These are phyloP conservation scores for Globisporangium spinosum DNA, from an alignment of 352 stramenopile genomes.

Conservation along the genomic window DNA sequence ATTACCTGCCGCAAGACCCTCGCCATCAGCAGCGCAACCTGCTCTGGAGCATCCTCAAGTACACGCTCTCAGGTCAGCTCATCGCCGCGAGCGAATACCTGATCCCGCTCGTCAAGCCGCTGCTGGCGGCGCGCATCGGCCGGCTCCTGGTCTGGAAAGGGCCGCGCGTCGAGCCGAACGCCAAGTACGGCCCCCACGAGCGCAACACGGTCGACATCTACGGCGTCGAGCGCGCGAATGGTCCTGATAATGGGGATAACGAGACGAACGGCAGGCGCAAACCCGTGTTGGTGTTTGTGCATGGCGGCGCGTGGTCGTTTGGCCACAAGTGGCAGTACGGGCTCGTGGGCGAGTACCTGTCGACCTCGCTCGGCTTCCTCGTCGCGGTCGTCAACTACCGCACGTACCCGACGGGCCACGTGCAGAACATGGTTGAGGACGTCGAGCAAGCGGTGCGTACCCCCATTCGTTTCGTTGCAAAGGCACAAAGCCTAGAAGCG, in stretches of 20 bases:
- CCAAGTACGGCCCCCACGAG: constrained; percentile 42
- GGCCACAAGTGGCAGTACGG: constrained; percentile 80
- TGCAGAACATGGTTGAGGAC: constrained; percentile 89
- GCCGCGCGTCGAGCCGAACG: constrained; percentile 23
- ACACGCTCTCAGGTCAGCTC: constrained; percentile 46
- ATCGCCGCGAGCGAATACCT: constrained; percentile 53
- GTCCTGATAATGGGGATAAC: constrained; percentile 8
- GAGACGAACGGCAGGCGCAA: not conserved
- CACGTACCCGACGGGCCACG: constrained; percentile 82
- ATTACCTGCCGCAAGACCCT: not conserved
- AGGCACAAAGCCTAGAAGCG: not conserved
- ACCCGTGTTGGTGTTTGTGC: constrained; percentile 90
- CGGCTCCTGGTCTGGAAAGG: constrained; percentile 40
- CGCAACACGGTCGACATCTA: constrained; percentile 66
- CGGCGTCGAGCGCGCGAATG: constrained; percentile 24
- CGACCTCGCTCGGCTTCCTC: constrained; percentile 51
- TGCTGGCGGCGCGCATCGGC: constrained; percentile 39
- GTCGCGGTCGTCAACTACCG: constrained; percentile 89
- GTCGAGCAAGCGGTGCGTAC: constrained; percentile 60
- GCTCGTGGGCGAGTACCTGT: constrained; percentile 57
- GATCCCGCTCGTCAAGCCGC: constrained; percentile 50
- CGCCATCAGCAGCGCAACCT: not conserved
- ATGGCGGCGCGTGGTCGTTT: constrained; percentile 86
- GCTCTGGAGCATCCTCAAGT: constrained; percentile 29
- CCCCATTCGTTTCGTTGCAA: not conserved